These are phyloP conservation scores for Thyridium curvatum DNA, from an alignment of 2,329 filamentous ascomycete genomes.

Conservation along the genomic window DNA sequence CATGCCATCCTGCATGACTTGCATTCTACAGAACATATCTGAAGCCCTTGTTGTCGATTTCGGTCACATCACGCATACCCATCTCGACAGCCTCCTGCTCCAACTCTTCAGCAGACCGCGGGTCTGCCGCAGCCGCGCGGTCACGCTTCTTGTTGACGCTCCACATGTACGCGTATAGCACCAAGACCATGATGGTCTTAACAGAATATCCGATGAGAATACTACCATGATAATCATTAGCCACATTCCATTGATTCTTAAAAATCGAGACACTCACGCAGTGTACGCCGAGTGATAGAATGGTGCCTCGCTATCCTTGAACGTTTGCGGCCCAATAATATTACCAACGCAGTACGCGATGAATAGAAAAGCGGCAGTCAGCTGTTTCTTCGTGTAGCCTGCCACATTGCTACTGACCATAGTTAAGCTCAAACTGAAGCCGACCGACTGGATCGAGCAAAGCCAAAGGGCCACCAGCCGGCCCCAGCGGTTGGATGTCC, in stretches of 20 bases:
- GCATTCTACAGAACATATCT: constrained; percentile 12
- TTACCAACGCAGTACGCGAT: constrained; percentile 48
- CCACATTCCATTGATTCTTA: not conserved
- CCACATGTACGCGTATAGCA: constrained; percentile 51
- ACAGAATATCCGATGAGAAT: constrained; percentile 51
- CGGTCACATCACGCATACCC: constrained; percentile 15
- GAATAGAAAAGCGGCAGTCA: constrained; percentile 43
- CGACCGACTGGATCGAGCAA: constrained; percentile 12
- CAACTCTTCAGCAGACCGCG: constrained; percentile 24
- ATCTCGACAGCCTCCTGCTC: constrained; percentile 24
- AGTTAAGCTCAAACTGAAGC: constrained; percentile 46
- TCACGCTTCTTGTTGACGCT: constrained; percentile 47
- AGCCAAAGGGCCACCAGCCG: constrained; percentile 51
- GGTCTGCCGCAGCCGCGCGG: constrained; percentile 27
- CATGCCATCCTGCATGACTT: too few species aligned
- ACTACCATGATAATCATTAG: constrained; percentile 15
- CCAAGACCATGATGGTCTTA: constrained; percentile 41
- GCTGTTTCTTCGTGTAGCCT: constrained; percentile 49
- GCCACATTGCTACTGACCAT: constrained; percentile 47
- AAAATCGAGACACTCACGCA: constrained; percentile 33
- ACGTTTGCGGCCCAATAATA: constrained; percentile 48
- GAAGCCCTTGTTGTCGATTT: constrained; percentile 18
- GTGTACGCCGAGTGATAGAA: constrained; percentile 42
- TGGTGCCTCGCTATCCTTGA: constrained; percentile 40
- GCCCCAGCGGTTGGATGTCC: constrained; percentile 44